phyloP scores from a whole-genome alignment of 768 basidiomycete genomes.

The Lactifluus piperatus region DNA sequence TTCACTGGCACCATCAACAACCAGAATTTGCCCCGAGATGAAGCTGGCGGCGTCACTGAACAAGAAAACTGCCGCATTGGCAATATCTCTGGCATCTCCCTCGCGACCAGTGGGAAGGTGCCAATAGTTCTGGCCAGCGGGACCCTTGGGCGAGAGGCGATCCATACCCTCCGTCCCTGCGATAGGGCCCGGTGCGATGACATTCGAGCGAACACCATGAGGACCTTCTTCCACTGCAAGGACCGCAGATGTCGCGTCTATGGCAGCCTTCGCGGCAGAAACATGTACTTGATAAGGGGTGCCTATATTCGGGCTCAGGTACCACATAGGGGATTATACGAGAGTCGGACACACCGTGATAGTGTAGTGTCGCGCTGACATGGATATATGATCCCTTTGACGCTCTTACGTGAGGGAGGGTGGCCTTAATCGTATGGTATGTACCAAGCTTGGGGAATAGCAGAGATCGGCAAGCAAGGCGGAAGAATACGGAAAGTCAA shows the following conservation, averaged over 20 bases:
- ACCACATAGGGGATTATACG: background rate
- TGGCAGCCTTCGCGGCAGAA: constrained; percentile 88
- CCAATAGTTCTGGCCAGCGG: background rate
- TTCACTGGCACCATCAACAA: constrained; percentile 24
- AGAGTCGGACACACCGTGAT: constrained; percentile 43
- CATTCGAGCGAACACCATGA: constrained; percentile 84
- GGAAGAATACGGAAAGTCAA: background rate
- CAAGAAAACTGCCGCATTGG: constrained; percentile 32
- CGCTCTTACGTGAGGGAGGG: constrained; percentile 60
- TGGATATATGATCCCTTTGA: constrained; percentile 79
- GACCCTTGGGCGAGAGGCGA: constrained; percentile 35
- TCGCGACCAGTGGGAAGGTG: constrained; percentile 15
- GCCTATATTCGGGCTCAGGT: constrained; percentile 31
- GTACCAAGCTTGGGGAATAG: constrained; percentile 62
- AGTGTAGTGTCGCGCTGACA: constrained; percentile 85
- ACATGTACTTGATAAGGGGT: constrained; percentile 88
- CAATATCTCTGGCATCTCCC: constrained; percentile 28
- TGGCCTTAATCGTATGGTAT: constrained; percentile 92
- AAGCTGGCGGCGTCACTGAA: constrained; percentile 34
- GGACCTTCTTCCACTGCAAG: constrained; percentile 94
- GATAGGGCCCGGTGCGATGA: constrained; percentile 80
- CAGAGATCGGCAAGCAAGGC: background rate
- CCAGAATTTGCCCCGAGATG: constrained; percentile 33
- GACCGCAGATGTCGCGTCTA: constrained; percentile 82
- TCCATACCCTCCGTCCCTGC: constrained; percentile 65